Evolutionary conservation across 345 rosid species (phyloP), one percentile per base, ranked within the genome.

Genomic region (Xanthoceras sorbifolium): DNA sequence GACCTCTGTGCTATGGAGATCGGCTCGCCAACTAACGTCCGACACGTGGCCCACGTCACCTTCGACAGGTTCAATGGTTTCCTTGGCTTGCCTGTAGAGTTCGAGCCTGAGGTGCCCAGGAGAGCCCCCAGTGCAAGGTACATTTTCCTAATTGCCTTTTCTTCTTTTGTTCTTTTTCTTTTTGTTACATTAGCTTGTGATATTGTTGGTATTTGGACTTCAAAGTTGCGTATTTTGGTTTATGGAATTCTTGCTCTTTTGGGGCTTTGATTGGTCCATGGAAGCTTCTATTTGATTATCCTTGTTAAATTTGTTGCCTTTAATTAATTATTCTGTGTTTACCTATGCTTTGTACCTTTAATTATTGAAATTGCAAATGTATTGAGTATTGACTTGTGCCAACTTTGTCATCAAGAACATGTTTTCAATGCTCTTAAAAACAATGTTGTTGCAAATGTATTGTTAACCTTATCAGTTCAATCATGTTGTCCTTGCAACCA

Each of bases 51-150:
- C 0, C 98, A 93, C 70, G 98, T 94, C 20, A 94, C 98, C 60
- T 94, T 94, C 74, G 98, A 94, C 82, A 90, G 98, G 77, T 94
- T 93, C 80, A 87, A 91, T 83, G 98, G 98, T 34, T 94, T 94
- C 84, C 83, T 89, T 78, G 98, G 98, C 73, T 81, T 94, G 85
- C 98, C 98, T 60, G 91, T 85, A 66, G 98, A 94, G 88, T 85
- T 90, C 77, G 98, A 94, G 86, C 97, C 94, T 36, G 98, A 93
- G 64, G 94, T 94, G 28, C 87, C 90, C 36, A 82, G 96, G 65
- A 79, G 96, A 67, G 93, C 95, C 71, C 98, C 97, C 20, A 94
- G 98, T 80, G 97, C 98, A 32, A 94, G 97, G 97, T 91, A 77
- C 84, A 79, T 79, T 82, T 67, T 69, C 10, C 46, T 32, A 32